These are phyloP conservation scores for Opeltia flavorubescens DNA, from an alignment of 495 filamentous ascomycete species.

Conservation along the genomic window DNA sequence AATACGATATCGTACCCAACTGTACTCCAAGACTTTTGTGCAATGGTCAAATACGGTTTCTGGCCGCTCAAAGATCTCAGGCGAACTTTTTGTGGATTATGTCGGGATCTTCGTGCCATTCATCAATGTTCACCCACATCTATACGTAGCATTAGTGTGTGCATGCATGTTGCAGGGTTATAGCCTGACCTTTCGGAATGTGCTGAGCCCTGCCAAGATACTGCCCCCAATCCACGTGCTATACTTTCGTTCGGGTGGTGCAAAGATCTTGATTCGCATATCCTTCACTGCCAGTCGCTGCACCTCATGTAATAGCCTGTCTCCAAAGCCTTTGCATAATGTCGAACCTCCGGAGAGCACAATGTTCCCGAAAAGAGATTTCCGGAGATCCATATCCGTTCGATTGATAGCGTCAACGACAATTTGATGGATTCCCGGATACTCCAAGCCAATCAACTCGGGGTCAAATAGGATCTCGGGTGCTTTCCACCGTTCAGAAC, in stretches of 20 bases:
- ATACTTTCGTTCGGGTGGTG: slow-evolving; percentile 93
- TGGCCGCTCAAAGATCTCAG: slow-evolving; percentile 23
- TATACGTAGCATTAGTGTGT: slow-evolving; percentile 20
- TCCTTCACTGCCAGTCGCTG: slow-evolving; percentile 90
- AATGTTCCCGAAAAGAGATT: slow-evolving; percentile 88
- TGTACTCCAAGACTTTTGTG: neutral
- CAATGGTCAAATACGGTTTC: neutral
- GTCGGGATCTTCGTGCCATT: slow-evolving; percentile 99
- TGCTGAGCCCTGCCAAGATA: slow-evolving; percentile 92
- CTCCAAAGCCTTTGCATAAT: slow-evolving; percentile 86
- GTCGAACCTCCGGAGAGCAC: slow-evolving; percentile 93
- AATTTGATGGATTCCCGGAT: slow-evolving; percentile 92
- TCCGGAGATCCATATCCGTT: slow-evolving; percentile 94
- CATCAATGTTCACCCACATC: slow-evolving; percentile 99
- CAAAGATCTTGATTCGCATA: slow-evolving; percentile 98
- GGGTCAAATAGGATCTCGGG: slow-evolving; percentile 97
- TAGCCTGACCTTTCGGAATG: slow-evolving; percentile 79
- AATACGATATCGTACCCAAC: neutral
- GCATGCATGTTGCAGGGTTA: slow-evolving; percentile 11
- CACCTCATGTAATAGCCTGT: slow-evolving; percentile 80
- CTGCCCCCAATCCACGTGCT: slow-evolving; percentile 98
- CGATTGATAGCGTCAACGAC: slow-evolving; percentile 92
- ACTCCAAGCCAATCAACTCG: slow-evolving; percentile 92
- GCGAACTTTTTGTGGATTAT: slow-evolving; percentile 97
- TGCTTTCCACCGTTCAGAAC: slow-evolving; percentile 83